Conservation (phyloP, 2,329 filamentous ascomycete species). For the Fusarium scirpi region DNA sequence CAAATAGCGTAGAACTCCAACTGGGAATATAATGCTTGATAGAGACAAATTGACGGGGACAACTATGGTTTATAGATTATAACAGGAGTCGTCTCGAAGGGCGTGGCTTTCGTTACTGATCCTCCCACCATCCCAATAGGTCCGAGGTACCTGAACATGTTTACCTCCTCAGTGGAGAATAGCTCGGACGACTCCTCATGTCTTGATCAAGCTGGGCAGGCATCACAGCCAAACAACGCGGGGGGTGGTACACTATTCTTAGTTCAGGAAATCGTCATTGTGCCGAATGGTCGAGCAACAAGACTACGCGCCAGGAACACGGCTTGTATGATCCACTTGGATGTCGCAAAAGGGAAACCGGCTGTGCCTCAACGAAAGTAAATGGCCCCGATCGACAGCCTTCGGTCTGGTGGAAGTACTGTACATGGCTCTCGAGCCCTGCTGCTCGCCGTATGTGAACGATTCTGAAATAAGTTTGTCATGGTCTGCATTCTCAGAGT, state of each 20-base stretch:
- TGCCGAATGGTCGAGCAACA: conserved; percentile 26
- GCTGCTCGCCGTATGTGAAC: conserved; percentile 36
- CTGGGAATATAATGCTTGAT: conserved; percentile 4
- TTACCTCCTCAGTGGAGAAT: conserved; percentile 46
- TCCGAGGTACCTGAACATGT: conserved; percentile 43
- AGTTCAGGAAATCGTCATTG: conserved; percentile 44
- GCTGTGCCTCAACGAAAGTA: conserved; percentile 27
- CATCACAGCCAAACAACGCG: conserved; percentile 41
- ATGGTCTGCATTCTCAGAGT: conserved; percentile 42
- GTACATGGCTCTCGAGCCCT: conserved; percentile 23
- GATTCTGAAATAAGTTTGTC: conserved; percentile 48
- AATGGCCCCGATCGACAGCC: conserved; percentile 27
- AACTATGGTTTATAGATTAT: conserved; percentile 33
- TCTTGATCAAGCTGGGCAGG: conserved; percentile 27
- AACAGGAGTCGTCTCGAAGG: conserved; percentile 29
- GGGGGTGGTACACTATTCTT: conserved; percentile 44
- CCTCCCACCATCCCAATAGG: conserved; percentile 26
- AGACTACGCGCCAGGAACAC: conserved; percentile 38
- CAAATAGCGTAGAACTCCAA: conserved; percentile 24
- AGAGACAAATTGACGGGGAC: conserved; percentile 20
- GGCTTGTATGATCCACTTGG: conserved; percentile 31
- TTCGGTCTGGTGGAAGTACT: conserved; percentile 27
- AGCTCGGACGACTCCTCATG: conserved; percentile 39
- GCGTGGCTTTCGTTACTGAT: conserved; percentile 31
- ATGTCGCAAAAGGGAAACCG: conserved; percentile 15